Conservation (phyloP, 148 eudicot species). For the Linanthus parryae region DNA sequence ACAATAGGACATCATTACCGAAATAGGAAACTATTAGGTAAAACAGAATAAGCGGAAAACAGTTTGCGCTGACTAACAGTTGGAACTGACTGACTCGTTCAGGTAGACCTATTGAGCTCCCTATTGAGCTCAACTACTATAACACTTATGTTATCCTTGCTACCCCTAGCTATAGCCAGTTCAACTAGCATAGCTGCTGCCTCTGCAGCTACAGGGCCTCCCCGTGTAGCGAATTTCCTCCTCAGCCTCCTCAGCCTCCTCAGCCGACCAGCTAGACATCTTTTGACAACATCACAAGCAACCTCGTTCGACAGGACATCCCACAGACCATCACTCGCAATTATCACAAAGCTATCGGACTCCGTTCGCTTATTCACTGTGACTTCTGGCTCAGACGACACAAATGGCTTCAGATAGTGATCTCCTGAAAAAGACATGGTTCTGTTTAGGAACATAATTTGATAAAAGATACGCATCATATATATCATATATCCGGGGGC, state of each 20-base stretch:
- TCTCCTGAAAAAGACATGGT: constrained; percentile 33
- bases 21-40: no score
- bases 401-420: constrained; percentile 48
- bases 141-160: constrained; percentile 54
- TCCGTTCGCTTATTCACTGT: constrained; percentile 31
- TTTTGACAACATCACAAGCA: constrained; percentile 36
- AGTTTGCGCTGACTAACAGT: no score
- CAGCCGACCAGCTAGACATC: constrained; percentile 4
- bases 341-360: constrained; percentile 51
- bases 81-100: no score
- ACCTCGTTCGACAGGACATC: constrained; percentile 52
- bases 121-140: constrained; percentile 48
- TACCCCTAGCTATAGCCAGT: constrained; percentile 50
- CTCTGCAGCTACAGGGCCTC: constrained; percentile 43
- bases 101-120: no score
- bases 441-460: neutral
- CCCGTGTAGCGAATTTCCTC: constrained; percentile 24
- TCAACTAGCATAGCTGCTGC: constrained; percentile 46
- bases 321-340: constrained; percentile 63
- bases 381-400: constrained; percentile 54
- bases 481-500: no score
- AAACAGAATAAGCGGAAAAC: no score
- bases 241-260: no score
- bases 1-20: no score
- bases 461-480: neutral